Evolutionary conservation across 1,284 basidiomycete genomes (phyloP), one percentile per base, ranked within the genome.

Genomic region (Fomitopsis schrenkii): DNA sequence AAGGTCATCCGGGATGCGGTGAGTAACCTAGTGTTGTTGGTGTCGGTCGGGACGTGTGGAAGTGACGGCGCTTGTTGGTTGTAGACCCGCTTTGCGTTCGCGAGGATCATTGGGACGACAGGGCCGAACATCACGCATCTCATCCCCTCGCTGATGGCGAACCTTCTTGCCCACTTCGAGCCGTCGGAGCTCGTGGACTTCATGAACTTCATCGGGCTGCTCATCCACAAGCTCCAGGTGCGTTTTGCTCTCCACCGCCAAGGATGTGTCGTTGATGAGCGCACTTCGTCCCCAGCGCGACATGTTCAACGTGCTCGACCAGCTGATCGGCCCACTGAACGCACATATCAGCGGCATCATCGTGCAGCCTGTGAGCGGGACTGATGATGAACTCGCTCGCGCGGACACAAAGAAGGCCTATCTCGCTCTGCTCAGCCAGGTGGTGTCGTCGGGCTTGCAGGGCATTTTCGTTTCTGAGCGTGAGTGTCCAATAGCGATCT

Each of bases 161-260:
- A 92, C 70, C 85, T 99, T 33, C 84, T 99, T 55, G 84, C 89
- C 6, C 93, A 98, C 69, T 95, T 97, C 66, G 95, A 97, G 66
- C 90, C 94, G 0, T 86, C 89, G 8, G 97, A 99, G 75, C 79
- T 99, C 62, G 89, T 93, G 48, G 97, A 99, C 71, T 97, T 99
- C 71, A 88, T 99, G 81, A 91, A 90, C 71, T 99, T 99, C 79
- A 90, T 99, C 60, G 89, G 88, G 8, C 80, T 98, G 22, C 79
- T 99, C 62, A 91, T 97, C 63, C 94, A 97, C 75, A 94, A 93
- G 71, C 86, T 99, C 65, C 93, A 95, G 82, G 95, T 94, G 64
- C 66, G 83, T 71, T 19, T 9, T 19, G n/a, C 30, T 12, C 33
- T 52, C n/a, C 45, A 28, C 33, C 48, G 22, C 22, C 36, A 15